Percentiles rank a stretch among this genome's conserved stretches.
Evolutionary conservation across 2,329 filamentous ascomycete genomes (phyloP).

Genomic region (Ambrosiella xylebori): DNA sequence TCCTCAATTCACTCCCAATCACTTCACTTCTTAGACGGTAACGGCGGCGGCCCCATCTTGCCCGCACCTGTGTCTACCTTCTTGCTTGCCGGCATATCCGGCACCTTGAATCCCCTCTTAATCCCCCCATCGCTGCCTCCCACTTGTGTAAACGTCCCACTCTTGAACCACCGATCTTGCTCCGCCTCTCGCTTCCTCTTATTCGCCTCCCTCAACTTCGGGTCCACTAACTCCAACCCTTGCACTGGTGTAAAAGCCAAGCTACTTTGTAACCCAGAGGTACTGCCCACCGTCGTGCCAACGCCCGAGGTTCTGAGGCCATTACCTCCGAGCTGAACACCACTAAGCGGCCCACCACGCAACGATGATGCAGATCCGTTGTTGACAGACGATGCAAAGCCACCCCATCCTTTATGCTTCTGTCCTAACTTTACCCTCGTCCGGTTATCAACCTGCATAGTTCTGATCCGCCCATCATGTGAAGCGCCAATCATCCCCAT

Average conservation of each 20-base stretch:
- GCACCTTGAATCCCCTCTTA: conserved; percentile 63
- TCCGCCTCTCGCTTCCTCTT: conserved; percentile 84
- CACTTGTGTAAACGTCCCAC: conserved; percentile 89
- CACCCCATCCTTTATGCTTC: conserved; percentile 92
- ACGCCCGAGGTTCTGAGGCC: conserved; percentile 72
- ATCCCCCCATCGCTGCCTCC: conserved; percentile 21
- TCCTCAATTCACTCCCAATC: not conserved
- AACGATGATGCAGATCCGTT: conserved; percentile 58
- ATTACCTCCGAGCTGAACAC: conserved; percentile 31
- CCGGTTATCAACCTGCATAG: conserved; percentile 76
- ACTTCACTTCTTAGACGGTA: conserved; percentile 13
- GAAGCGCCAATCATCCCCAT: conserved; percentile 88
- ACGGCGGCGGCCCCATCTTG: conserved; percentile 29
- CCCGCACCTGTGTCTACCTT: conserved; percentile 47
- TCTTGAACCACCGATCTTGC: conserved; percentile 91
- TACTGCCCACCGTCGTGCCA: conserved; percentile 46
- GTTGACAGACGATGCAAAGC: conserved; percentile 63
- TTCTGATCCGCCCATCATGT: conserved; percentile 77
- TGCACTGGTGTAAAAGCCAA: conserved; percentile 91
- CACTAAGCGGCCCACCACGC: conserved; percentile 21
- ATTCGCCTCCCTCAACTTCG: conserved; percentile 74
- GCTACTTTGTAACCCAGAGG: conserved; percentile 57
- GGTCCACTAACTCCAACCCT: conserved; percentile 86
- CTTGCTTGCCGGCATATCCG: conserved; percentile 56
- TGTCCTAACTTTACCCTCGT: conserved; percentile 86